Base-by-base conservation (phyloP, 257 asterid genomes). In the Solanum chmielewskii region DNA sequence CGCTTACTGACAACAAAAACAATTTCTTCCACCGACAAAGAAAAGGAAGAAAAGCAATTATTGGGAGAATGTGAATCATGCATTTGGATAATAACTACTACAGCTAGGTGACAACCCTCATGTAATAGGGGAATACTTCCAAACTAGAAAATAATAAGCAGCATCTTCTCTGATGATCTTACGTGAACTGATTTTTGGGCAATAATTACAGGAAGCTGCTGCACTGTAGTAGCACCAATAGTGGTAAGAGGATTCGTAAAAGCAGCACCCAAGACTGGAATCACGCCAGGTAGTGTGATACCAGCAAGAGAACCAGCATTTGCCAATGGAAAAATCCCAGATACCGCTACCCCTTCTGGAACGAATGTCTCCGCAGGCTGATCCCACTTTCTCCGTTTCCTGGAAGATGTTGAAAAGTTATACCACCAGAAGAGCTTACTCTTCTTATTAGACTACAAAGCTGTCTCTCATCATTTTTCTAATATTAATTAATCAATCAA, bases 301-400 rank as follows among this genome's bases (percentile, higher is more conserved):
- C 92, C 89, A 56, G 91, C 88, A 88, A 92, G 82, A 87, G 94
- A 90, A 85, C 98, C 96, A 90, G 88, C 75, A 77, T 91, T 91
- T 70, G 92, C 90, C 83, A 92, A 83, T 9, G 95, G 97, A 83
- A 93, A 89, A 88, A 90, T 77, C 85, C 94, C 95, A 41, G 96
- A 92, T 68, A 91, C 83, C 18, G 91, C 87, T 78, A 88, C 86
- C 86, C 94, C 96, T 84, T 93, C 93, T 85, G 98, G 90, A 89
- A 93, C 87, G 88, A 94, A 85, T 9, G 94, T 89, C 93, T 94
- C 98, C 2, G 94, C 99, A 21, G 98, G 98, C 92, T 94, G 98
- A 90, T 97, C 99, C 99, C 99, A 97, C 95, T 93, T 96, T 88
- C 98, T 95, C 92, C 89, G 93, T 92, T 93, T 97, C 77, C 99